Evolutionary conservation across 176 grass and related monocot genomes (phyloP).

Genomic region (Bolboschoenus planiculmis): DNA sequence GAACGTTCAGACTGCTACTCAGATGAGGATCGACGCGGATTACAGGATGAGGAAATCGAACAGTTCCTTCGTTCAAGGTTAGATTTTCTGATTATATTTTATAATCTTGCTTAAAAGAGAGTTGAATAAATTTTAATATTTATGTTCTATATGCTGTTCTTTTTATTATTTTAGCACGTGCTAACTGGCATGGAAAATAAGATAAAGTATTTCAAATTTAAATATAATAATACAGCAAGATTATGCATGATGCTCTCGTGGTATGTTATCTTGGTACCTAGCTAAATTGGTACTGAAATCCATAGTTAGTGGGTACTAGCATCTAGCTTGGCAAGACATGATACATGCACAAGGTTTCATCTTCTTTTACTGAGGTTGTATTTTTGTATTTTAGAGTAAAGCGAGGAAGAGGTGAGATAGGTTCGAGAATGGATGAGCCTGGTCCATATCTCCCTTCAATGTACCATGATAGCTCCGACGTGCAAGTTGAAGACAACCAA

Average conservation of each 20-base stretch:
- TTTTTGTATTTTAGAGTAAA: constrained; percentile 43
- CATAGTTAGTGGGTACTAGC: neutral
- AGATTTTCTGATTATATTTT: neutral
- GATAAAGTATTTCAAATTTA: neutral
- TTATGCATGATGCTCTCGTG: neutral
- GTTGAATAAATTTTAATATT: neutral
- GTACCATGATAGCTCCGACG: constrained; percentile 27
- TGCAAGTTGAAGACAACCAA: constrained; percentile 47
- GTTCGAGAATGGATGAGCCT: constrained; percentile 86
- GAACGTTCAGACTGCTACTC: constrained; percentile 29
- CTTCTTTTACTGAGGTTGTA: neutral
- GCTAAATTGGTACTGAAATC: neutral
- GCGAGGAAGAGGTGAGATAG: constrained; percentile 71
- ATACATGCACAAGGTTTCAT: neutral
- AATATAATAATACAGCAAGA: neutral
- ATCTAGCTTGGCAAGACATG: neutral
- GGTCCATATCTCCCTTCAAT: constrained; percentile 48
- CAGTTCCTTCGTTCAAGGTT: constrained; percentile 85
- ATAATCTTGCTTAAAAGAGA: neutral
- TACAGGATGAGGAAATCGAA: constrained; percentile 70
- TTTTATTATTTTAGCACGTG: neutral
- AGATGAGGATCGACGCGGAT: constrained; percentile 31
- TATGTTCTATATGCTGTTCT: neutral
- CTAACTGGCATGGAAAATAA: neutral
- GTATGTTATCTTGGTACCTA: neutral